Base-by-base conservation (phyloP, 148 eudicot species). In the Bassia scoparia region DNA sequence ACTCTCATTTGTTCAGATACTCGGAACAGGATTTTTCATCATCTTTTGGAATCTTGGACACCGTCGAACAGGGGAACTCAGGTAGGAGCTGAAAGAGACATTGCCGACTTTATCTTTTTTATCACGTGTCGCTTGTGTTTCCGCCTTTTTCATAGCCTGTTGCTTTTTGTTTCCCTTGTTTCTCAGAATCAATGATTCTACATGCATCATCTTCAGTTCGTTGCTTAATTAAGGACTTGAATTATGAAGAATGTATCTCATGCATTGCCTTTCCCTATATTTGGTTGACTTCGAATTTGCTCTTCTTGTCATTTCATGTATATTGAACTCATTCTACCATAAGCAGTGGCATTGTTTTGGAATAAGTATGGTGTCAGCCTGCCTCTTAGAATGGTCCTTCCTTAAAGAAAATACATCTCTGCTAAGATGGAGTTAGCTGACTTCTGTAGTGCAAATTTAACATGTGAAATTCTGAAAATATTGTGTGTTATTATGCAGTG, bases 11-110 rank as follows among this genome's bases (percentile, higher is more conserved):
- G 29, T 34, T 76, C 89, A 95, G 99, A 87, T 96, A 85, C 87
- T 96, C 27, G 97, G 87, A 55, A 96, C 99, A 10, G 99, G 99
- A 68, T 96, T 96, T 71, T 83, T 82, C n/a, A 84, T 92, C 70
- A 90, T 96, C 78, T 90, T 90, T 74, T 70, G 84, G 31, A 96
- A 96, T 84, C 97, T 96, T 71, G 99, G 99, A 61, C 80, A 85
- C 72, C 89, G 99, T 16, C 85, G 87, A 74, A 87, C 78, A 60
- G 99, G 99, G 71, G 99, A 96, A 77, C 82, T 81, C 75, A 96
- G 99, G 99, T 96, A 87, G 38, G 77, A 24, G 44, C 67, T 58
- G 34, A 20, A 38, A 33, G 4, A 34, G 29, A 20, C 60, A 69
- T 31, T 41, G 24, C 41, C 16, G 12, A 9, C 5, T 46, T 31